Evolutionary conservation across 106 monocot species (phyloP), one percentile per base, ranked within the genome.

Genomic region (Amphibolis antarctica): DNA sequence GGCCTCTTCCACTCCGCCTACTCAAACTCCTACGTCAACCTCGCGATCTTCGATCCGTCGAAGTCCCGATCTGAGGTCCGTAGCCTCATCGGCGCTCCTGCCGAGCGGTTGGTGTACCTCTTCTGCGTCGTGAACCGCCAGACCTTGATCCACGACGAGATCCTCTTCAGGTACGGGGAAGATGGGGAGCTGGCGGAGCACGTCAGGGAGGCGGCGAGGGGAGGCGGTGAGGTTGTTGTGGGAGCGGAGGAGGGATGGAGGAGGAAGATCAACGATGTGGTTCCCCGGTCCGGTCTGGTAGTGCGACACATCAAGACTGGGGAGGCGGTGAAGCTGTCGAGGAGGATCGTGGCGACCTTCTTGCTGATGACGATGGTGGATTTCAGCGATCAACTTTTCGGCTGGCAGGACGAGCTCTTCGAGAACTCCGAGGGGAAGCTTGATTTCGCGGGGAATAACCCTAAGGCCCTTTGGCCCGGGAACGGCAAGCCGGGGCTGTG

Each of bases 1-100:
- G 93, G 88, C 54, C 86, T 94, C 77, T 89, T 62, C 85, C 93
- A 94, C 83, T 94, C 88, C 54, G 78, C 93, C 65, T 94, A 94
- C 85, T 94, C 93, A 75, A 94, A 94, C 75, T 89, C 93, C 78
- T 94, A 94, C 78, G 93, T 94, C 66, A 89, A 94, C 70, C 93
- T 94, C 68, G 93, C 93, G 72, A 94, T 94, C 80, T 94, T 94
- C 77, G 73, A 81, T 57, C 81, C 88, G 59, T 44, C 55, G 42
- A 44, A 43, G 65, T 79, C 83, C 53, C 85, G 93, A 27, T 69
- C 46, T 69, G 29, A 59, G 51, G 75, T 94, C 64, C 25, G 54
- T 13, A 0, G 0, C 22, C 69, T 89, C 64, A 51, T 94, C 75
- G 85, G 88, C 45, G 19, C 10, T 48, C 5, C 28, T 12, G 85